Percentiles rank a stretch among this genome's conserved stretches.
Evolutionary conservation across 2,329 filamentous ascomycete genomes (phyloP).

Genomic region (Colletotrichum navitas): DNA sequence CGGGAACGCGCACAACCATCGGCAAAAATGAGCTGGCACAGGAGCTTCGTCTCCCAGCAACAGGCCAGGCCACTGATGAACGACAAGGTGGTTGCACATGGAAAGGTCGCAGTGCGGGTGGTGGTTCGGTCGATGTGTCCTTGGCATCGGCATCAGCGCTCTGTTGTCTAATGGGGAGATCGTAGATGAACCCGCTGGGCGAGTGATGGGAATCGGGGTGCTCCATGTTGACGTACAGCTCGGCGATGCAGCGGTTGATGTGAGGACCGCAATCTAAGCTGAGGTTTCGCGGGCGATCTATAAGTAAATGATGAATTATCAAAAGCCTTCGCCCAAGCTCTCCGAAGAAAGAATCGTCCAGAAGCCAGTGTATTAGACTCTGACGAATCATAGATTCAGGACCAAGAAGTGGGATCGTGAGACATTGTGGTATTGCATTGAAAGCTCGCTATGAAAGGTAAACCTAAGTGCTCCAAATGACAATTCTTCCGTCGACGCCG

Average conservation of each 20-base stretch:
- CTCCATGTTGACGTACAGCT: neutral
- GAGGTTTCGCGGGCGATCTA: neutral
- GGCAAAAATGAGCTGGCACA: neutral
- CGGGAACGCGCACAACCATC: neutral
- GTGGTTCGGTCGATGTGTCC: neutral
- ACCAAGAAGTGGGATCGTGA: slow-evolving; percentile 2
- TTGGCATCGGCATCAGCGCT: neutral
- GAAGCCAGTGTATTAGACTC: neutral
- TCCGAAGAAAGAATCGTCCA: neutral
- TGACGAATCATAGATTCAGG: neutral
- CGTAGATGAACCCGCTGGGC: slow-evolving; percentile 37
- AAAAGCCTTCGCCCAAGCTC: neutral
- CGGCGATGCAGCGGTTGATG: neutral
- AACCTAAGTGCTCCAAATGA: slow-evolving; percentile 78
- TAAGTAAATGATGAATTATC: neutral
- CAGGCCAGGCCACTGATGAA: neutral
- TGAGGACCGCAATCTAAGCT: neutral
- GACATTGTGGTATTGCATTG: slow-evolving; percentile 32
- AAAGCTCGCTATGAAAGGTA: slow-evolving; percentile 37
- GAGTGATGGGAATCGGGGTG: slow-evolving; percentile 8
- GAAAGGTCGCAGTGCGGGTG: neutral
- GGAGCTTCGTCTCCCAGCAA: no score
- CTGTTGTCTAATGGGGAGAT: slow-evolving; percentile 6
- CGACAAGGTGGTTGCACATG: neutral
- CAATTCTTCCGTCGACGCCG: slow-evolving; percentile 85